Evolutionary conservation across 495 filamentous ascomycete species (phyloP).

Genomic region (Annulohypoxylon bovei): DNA sequence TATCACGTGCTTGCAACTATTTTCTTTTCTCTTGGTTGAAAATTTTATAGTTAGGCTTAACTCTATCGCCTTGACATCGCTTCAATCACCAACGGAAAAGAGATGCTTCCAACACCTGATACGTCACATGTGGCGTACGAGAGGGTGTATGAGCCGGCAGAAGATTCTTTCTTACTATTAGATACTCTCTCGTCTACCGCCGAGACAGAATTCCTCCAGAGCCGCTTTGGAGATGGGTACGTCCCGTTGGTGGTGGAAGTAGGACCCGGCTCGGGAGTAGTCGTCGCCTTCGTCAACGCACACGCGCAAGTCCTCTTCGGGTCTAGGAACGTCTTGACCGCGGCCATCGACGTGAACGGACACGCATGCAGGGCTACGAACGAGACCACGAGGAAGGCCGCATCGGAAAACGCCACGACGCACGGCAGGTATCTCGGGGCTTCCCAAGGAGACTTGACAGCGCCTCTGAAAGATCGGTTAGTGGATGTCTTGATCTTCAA

Average conservation of each 20-base stretch:
- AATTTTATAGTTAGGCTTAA: conserved; percentile 38
- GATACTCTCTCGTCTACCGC: conserved; percentile 83
- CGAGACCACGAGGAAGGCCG: conserved; percentile 68
- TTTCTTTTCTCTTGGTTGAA: conserved; percentile 19
- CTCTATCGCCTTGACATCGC: neutral
- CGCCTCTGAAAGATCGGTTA: conserved; percentile 61
- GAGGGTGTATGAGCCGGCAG: conserved; percentile 90
- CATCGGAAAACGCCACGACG: conserved; percentile 46
- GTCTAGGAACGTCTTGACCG: conserved; percentile 70
- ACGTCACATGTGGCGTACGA: conserved; percentile 89
- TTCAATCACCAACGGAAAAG: conserved; percentile 8
- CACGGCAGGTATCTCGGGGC: conserved; percentile 65
- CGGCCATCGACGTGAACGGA: conserved; percentile 83
- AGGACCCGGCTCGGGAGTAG: conserved; percentile 89
- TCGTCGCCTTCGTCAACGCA: conserved; percentile 85
- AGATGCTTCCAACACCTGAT: conserved; percentile 90
- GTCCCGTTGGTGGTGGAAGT: conserved; percentile 83
- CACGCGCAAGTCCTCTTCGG: conserved; percentile 79
- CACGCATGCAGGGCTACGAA: conserved; percentile 77
- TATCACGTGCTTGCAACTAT: conserved; percentile 44
- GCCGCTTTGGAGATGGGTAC: conserved; percentile 62
- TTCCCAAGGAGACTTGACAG: conserved; percentile 71
- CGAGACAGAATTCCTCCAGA: conserved; percentile 76
- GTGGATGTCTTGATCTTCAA: conserved; percentile 95
- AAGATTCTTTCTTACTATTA: conserved; percentile 94